These are phyloP conservation scores for Aegilops sharonensis DNA, from an alignment of 176 grass and related monocot genomes.

Conservation along the genomic window DNA sequence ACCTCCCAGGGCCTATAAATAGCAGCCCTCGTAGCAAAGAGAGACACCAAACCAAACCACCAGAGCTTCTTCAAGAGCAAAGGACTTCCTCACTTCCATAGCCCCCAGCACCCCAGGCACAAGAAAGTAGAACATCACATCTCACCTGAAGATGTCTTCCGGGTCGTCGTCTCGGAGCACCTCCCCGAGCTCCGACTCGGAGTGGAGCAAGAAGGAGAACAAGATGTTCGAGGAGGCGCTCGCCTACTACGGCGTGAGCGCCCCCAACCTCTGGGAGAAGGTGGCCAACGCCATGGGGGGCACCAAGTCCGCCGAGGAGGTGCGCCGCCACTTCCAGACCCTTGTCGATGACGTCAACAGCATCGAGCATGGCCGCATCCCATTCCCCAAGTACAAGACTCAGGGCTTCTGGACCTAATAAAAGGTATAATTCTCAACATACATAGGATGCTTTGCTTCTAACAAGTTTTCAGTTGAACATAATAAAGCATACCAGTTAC, in stretches of 20 bases:
- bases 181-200: slow-evolving; percentile 29
- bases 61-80: slow-evolving; percentile 33
- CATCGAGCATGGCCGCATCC: slow-evolving; percentile 51
- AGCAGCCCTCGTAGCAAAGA: slow-evolving; percentile 14
- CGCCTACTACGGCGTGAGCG: slow-evolving; percentile 66
- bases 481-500: neutral
- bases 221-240: slow-evolving; percentile 81
- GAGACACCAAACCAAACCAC: slow-evolving; percentile 27
- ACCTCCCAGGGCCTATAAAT: slow-evolving; percentile 45
- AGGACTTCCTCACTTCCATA: neutral
- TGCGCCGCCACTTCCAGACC: slow-evolving; percentile 62
- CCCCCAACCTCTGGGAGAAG: slow-evolving; percentile 88
- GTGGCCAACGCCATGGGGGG: slow-evolving; percentile 71
- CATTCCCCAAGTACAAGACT: slow-evolving; percentile 62
- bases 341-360: slow-evolving; percentile 58
- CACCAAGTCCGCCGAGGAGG: slow-evolving; percentile 76
- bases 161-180: slow-evolving; percentile 35
- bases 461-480: neutral
- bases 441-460: neutral
- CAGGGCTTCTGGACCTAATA: slow-evolving; percentile 45
- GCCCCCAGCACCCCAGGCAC: neutral
- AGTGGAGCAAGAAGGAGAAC: slow-evolving; percentile 76
- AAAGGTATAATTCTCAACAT: neutral
- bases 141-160: slow-evolving; percentile 43
- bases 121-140: neutral